Percentiles rank a stretch among this genome's conserved stretches.
phyloP scores from a whole-genome alignment of 345 rosid genomes.

The Salix dunnii region DNA sequence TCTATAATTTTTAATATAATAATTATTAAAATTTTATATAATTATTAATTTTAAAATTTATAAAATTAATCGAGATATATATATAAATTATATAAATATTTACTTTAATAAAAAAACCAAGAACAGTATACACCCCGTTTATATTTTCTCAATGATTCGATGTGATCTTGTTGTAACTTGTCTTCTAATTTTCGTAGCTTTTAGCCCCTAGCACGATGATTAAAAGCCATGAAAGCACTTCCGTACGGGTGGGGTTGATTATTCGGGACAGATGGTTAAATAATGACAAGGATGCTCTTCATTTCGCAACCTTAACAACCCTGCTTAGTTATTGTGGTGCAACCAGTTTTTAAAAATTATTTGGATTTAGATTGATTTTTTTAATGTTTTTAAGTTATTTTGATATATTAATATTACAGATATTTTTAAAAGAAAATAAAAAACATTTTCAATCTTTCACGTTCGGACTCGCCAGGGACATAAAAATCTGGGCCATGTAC shows the following conservation, averaged over 20 bases:
- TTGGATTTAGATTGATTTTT: too few species aligned
- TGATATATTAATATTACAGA: too few species aligned
- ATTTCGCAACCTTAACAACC: neutral
- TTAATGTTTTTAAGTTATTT: too few species aligned
- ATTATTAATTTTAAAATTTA: accelerated
- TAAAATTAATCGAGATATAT: too few species aligned
- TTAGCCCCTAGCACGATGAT: neutral
- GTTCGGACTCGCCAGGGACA: neutral
- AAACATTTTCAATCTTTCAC: too few species aligned
- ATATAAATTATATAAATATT: accelerated
- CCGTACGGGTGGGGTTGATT: conserved; percentile 12
- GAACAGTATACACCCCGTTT: neutral
- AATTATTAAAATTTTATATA: accelerated
- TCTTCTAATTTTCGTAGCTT: neutral
- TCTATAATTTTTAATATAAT: too few species aligned
- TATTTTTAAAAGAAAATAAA: too few species aligned
- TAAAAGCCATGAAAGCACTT: neutral
- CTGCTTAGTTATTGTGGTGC: too few species aligned
- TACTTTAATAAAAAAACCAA: too few species aligned
- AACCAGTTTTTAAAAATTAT: too few species aligned
- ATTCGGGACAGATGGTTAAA: neutral
- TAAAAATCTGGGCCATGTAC: neutral
- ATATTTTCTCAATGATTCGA: neutral
- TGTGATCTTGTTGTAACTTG: neutral
- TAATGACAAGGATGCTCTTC: neutral